A percentile compares a stretch with the other conserved stretches of the same genome.
Conservation (phyloP, 352 stramenopile species). For the Phytophthora palmivora region DNA sequence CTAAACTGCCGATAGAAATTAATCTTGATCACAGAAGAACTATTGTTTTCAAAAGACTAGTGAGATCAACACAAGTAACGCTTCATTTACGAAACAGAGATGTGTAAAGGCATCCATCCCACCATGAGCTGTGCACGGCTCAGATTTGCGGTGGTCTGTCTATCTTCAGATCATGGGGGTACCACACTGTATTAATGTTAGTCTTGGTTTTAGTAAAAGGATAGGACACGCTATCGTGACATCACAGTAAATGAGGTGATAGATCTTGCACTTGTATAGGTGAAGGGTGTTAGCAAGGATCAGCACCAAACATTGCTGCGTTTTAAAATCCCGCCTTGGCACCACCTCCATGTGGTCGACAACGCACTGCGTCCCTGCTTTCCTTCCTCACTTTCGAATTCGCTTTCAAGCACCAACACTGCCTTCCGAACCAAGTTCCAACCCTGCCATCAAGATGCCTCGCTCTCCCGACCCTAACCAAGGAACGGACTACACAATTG, state of each 20-base stretch:
- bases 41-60: too few species aligned
- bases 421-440: slow-evolving; percentile 25
- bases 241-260: too few species aligned
- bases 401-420: slow-evolving; percentile 15
- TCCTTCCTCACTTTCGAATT: slow-evolving; percentile 27
- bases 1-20: too few species aligned
- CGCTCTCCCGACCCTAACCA: slow-evolving; percentile 10
- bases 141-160: neutral
- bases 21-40: too few species aligned
- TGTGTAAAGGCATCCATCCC: slow-evolving; percentile 2
- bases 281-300: slow-evolving; percentile 2
- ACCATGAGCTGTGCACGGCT: slow-evolving; percentile 2
- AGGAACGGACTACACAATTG: slow-evolving; percentile 23
- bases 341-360: neutral
- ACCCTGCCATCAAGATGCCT: slow-evolving; percentile 11
- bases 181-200: slow-evolving; percentile 6
- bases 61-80: neutral
- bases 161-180: slow-evolving; percentile 2
- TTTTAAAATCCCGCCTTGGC: slow-evolving; percentile 16
- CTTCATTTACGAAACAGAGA: neutral
- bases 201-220: slow-evolving; percentile 8
- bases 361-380: neutral
- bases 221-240: too few species aligned
- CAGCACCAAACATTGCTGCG: neutral
- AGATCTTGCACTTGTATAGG: neutral